phyloP scores from a whole-genome alignment of 2,329 filamentous ascomycete genomes.

The Rosellinia necatrix region DNA sequence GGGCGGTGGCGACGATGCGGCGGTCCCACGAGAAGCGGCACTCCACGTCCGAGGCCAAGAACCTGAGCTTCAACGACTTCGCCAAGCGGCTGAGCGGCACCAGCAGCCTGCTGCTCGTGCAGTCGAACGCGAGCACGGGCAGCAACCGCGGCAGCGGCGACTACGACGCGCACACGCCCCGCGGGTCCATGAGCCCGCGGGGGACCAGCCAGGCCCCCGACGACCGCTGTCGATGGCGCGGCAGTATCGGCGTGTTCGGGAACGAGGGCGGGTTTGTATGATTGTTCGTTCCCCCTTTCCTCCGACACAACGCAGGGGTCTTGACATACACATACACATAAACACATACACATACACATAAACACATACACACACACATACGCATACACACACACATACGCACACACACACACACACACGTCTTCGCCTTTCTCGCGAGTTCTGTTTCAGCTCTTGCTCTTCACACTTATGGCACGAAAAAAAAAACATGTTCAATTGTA shows the following conservation, averaged over 20 bases:
- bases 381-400: too few relatives aligned
- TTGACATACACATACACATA: too few relatives aligned
- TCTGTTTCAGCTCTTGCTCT: slow-evolving; percentile 11
- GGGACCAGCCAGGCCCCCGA: slow-evolving; percentile 43
- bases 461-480: too few relatives aligned
- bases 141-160: slow-evolving; percentile 57
- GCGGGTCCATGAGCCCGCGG: slow-evolving; percentile 40
- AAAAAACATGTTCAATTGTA: slow-evolving; percentile 19
- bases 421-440: slow-evolving; percentile 15
- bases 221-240: slow-evolving; percentile 60
- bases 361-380: too few relatives aligned
- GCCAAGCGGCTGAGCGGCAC: slow-evolving; percentile 64
- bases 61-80: slow-evolving; percentile 65
- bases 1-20: slow-evolving; percentile 40
- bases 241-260: slow-evolving; percentile 59
- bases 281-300: too few relatives aligned
- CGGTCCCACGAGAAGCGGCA: slow-evolving; percentile 52
- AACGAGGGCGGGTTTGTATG: slow-evolving; percentile 60
- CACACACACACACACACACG: neutral
- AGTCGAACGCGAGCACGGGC: slow-evolving; percentile 57
- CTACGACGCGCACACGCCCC: slow-evolving; percentile 47
- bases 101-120: slow-evolving; percentile 62
- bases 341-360: too few relatives aligned
- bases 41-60: slow-evolving; percentile 60
- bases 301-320: too few relatives aligned